phyloP scores from a whole-genome alignment of 495 filamentous ascomycete genomes.

The Hyphodiscus hymeniophilus region DNA sequence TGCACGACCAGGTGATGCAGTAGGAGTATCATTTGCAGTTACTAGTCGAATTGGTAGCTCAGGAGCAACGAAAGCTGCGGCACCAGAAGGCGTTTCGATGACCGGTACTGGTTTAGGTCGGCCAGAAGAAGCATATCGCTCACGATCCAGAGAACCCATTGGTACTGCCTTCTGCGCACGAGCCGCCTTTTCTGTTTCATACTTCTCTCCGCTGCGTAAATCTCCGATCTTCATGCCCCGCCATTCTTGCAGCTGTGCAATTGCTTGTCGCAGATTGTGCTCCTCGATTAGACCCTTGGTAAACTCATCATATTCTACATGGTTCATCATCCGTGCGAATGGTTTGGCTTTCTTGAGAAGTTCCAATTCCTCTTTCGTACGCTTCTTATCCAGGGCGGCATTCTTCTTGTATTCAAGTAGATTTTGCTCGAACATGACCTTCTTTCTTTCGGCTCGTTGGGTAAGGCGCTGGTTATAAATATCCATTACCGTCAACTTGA shows the following conservation, averaged over 20 bases:
- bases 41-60: slow-evolving; percentile 58
- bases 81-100: slow-evolving; percentile 62
- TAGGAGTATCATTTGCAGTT: slow-evolving; percentile 26
- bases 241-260: slow-evolving; percentile 91
- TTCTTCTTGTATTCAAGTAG: slow-evolving; percentile 90
- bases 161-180: slow-evolving; percentile 62
- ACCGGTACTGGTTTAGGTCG: slow-evolving; percentile 48
- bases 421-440: slow-evolving; percentile 90
- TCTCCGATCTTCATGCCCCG: slow-evolving; percentile 73
- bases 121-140: slow-evolving; percentile 56
- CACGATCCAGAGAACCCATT: slow-evolving; percentile 73
- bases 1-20: slow-evolving; percentile 7
- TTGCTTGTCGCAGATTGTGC: slow-evolving; percentile 82
- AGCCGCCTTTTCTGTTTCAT: slow-evolving; percentile 80
- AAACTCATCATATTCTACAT: slow-evolving; percentile 79
- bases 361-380: slow-evolving; percentile 89
- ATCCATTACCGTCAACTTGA: slow-evolving; percentile 97
- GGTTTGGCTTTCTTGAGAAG: slow-evolving; percentile 89
- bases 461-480: slow-evolving; percentile 95
- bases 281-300: slow-evolving; percentile 80
- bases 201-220: slow-evolving; percentile 82
- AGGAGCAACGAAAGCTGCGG: slow-evolving; percentile 63
- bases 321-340: slow-evolving; percentile 94
- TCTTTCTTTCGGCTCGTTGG: slow-evolving; percentile 88
- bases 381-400: slow-evolving; percentile 79